These are phyloP conservation scores for Isabelozyma heimii DNA, from an alignment of 805 yeast genomes.

Conservation along the genomic window DNA sequence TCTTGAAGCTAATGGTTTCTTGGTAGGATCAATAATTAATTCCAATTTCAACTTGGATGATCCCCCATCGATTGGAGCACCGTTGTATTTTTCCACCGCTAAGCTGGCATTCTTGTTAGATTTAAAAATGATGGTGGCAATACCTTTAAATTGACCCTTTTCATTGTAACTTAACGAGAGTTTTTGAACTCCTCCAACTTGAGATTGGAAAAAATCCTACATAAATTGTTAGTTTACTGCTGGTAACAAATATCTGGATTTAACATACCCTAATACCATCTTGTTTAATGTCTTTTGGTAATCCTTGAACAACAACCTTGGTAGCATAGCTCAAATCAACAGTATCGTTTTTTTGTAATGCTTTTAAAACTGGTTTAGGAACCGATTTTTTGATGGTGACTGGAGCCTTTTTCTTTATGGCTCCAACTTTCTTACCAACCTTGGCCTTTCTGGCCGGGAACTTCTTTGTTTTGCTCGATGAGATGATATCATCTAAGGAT, in stretches of 20 bases:
- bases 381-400: constrained; percentile 26
- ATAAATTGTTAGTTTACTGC: constrained; percentile 22
- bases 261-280: constrained; percentile 83
- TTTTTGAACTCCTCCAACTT: constrained; percentile 79
- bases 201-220: constrained; percentile 85
- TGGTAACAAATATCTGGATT: background rate
- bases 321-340: constrained; percentile 59
- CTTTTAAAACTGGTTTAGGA: constrained; percentile 10
- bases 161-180: constrained; percentile 78
- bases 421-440: constrained; percentile 36
- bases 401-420: constrained; percentile 20
- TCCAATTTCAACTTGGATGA: constrained; percentile 72
- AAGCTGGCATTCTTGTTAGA: constrained; percentile 64
- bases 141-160: constrained; percentile 87
- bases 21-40: constrained; percentile 80
- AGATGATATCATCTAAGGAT: constrained; percentile 91
- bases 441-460: constrained; percentile 16
- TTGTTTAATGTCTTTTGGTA: constrained; percentile 83
- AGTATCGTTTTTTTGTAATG: constrained; percentile 9
- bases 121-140: constrained; percentile 81
- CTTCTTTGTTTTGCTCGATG: constrained; percentile 50
- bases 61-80: constrained; percentile 92
- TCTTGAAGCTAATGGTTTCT: constrained; percentile 72
- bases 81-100: constrained; percentile 83
- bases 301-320: constrained; percentile 80